Conservation (phyloP, 805 yeast species). For the Candida germanica region DNA sequence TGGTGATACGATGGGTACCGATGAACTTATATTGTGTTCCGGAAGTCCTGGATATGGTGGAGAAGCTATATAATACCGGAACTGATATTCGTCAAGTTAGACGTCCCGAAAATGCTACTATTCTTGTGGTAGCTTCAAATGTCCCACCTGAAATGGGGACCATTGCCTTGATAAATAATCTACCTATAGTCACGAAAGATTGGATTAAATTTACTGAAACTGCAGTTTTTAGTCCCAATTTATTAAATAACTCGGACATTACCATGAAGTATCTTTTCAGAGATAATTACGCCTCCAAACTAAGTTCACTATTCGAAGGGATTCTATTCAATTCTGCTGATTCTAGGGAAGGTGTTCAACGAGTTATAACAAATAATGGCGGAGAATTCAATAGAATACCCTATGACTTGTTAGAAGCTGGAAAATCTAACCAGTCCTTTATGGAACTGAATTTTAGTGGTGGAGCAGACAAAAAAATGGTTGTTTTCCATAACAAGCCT, state of each 20-base stretch:
- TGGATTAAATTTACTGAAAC: slow-evolving; percentile 4
- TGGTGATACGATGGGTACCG: slow-evolving; percentile 10
- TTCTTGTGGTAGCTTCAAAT: background rate
- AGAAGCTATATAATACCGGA: slow-evolving; percentile 4
- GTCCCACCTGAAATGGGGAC: slow-evolving; percentile 3
- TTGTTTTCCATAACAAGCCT: slow-evolving; percentile 5
- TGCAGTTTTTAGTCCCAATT: background rate
- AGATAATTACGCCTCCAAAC: slow-evolving; percentile 1
- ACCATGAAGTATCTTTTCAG: slow-evolving; percentile 4
- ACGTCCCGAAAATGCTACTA: slow-evolving; percentile 1
- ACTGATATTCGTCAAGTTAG: slow-evolving; percentile 3
- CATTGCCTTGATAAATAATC: slow-evolving; percentile 5
- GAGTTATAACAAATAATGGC: slow-evolving; percentile 2
- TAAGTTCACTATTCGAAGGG: background rate
- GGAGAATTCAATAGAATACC: slow-evolving; percentile 2
- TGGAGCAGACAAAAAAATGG: background rate
- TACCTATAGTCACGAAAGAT: slow-evolving; percentile 6
- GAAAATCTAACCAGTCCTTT: slow-evolving; percentile 3
- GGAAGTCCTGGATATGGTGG: slow-evolving; percentile 1
- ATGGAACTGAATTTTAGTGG: slow-evolving; percentile 5
- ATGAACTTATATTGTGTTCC: slow-evolving; percentile 3
- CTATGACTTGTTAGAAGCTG: slow-evolving; percentile 7
- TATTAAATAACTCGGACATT: slow-evolving; percentile 4
- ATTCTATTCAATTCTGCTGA: slow-evolving; percentile 4
- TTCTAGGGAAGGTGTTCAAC: slow-evolving; percentile 2